A percentile compares a stretch with the other conserved stretches of the same genome.
Conservation (phyloP, 1,284 basidiomycete species). For the Anthracocystis walkeri region DNA sequence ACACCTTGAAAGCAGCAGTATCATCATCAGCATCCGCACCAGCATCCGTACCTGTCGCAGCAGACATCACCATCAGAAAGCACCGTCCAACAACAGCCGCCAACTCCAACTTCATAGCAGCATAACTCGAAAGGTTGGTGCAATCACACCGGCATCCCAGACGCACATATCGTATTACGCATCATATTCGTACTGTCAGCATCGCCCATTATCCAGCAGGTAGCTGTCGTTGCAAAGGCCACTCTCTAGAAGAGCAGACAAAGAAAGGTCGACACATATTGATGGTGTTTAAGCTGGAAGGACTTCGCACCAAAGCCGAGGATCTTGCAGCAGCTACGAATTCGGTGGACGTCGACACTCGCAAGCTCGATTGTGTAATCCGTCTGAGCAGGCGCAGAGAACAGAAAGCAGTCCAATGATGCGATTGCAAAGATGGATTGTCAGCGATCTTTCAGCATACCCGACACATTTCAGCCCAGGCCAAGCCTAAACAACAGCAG, state of each 20-base stretch:
- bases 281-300: too few relatives aligned
- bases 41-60: neutral
- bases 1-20: conserved; percentile 6
- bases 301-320: too few relatives aligned
- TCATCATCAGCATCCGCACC: conserved; percentile 16
- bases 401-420: neutral
- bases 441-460: neutral
- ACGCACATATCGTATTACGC: neutral
- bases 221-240: too few relatives aligned
- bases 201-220: neutral
- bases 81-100: neutral
- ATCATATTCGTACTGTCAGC: neutral
- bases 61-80: neutral
- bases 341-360: too few relatives aligned
- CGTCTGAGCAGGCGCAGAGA: too few relatives aligned
- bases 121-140: conserved; percentile 15
- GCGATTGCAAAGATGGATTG: neutral
- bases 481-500: neutral
- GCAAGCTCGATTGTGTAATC: too few relatives aligned
- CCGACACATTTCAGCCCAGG: neutral
- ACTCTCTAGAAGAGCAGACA: too few relatives aligned
- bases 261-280: too few relatives aligned
- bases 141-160: neutral
- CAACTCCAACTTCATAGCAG: neutral
- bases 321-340: too few relatives aligned